These are phyloP conservation scores for Aspergillus chevalieri DNA, from an alignment of 2,329 filamentous ascomycete genomes.

Conservation along the genomic window DNA sequence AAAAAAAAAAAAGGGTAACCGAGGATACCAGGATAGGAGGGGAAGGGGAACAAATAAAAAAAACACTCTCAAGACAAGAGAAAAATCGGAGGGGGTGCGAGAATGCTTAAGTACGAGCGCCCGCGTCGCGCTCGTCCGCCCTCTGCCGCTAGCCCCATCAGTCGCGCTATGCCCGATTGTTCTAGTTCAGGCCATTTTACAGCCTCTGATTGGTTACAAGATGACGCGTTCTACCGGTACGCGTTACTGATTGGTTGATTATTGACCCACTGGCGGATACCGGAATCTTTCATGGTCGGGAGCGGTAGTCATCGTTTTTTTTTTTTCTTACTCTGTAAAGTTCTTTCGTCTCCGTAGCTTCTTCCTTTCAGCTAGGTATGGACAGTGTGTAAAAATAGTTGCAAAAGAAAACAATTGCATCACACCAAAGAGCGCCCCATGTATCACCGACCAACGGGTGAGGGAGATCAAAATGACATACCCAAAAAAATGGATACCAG, in stretches of 20 bases:
- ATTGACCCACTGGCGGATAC: neutral
- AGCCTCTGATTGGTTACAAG: conserved; percentile 23
- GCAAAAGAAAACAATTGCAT: neutral
- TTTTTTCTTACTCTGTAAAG: neutral
- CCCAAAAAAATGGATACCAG: conserved; percentile 12
- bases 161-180: conserved; percentile 27
- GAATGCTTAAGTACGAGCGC: conserved; percentile 39
- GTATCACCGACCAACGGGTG: neutral
- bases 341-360: neutral
- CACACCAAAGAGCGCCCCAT: neutral
- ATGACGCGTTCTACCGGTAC: conserved; percentile 19
- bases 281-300: neutral
- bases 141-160: conserved; percentile 33
- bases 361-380: neutral
- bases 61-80: conserved; percentile 30
- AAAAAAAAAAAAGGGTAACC: conserved; percentile 3
- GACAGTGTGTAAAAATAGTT: neutral
- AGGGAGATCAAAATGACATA: conserved; percentile 17
- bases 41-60: conserved; percentile 3
- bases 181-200: conserved; percentile 27
- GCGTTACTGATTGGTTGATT: conserved; percentile 17
- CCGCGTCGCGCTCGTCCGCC: conserved; percentile 26
- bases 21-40: conserved; percentile 3
- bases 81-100: conserved; percentile 35
- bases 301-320: neutral